Percentiles rank a stretch among this genome's conserved stretches.
Conservation (phyloP, 106 monocot genomes). For the Vanilla planifolia region DNA sequence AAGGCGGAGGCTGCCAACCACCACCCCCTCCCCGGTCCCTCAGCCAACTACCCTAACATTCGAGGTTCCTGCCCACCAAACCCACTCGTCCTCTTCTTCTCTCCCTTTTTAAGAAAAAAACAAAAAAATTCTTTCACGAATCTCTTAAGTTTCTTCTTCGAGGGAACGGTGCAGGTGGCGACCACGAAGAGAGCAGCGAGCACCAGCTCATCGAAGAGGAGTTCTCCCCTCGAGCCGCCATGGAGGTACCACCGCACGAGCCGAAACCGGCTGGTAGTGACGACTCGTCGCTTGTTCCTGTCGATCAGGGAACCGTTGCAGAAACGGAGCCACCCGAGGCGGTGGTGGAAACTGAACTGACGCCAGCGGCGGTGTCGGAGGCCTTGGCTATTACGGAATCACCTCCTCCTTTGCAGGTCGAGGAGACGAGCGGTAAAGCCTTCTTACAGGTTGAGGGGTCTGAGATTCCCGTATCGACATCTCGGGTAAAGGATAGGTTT, state of each 20-base stretch:
- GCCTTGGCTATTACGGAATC: background rate
- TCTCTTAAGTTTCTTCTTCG: background rate
- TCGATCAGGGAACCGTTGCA: background rate
- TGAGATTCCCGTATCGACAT: background rate
- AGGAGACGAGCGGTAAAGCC: background rate
- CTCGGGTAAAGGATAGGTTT: no score
- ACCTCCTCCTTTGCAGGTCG: background rate
- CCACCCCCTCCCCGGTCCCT: background rate
- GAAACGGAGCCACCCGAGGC: background rate
- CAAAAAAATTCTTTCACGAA: background rate
- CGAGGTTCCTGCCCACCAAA: conserved; percentile 3
- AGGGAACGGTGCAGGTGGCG: background rate
- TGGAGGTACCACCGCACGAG: background rate
- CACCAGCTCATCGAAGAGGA: background rate
- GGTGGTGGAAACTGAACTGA: background rate
- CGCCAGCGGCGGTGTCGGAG: background rate
- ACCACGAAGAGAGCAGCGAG: background rate
- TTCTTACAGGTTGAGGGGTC: background rate
- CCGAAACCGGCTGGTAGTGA: background rate
- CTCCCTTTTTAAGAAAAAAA: no score
- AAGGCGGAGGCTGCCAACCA: conserved; percentile 12
- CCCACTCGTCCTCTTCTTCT: background rate
- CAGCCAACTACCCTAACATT: background rate
- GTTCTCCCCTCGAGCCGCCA: background rate
- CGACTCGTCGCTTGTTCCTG: background rate